phyloP scores from a whole-genome alignment of 2,329 filamentous ascomycete species.

The Helicocarpus griseus region DNA sequence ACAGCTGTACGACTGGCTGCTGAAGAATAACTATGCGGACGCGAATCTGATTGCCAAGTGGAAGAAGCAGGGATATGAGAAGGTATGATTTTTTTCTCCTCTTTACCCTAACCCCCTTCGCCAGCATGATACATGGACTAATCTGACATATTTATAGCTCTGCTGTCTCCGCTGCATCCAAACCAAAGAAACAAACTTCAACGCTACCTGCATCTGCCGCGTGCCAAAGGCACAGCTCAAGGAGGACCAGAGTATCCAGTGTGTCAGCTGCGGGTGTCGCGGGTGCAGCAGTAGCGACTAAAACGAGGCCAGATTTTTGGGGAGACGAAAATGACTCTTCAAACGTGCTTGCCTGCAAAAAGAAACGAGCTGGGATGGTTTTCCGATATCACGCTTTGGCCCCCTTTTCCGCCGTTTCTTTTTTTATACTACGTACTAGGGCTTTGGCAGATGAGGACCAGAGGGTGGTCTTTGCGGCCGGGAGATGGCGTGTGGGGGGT shows the following conservation, averaged over 20 bases:
- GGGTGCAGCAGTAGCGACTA: slow-evolving; percentile 82
- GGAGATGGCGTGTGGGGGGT: too few species aligned
- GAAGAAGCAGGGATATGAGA: slow-evolving; percentile 99
- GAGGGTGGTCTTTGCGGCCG: too few species aligned
- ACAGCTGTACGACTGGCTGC: slow-evolving; percentile 84
- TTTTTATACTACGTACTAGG: background rate
- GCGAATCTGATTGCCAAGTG: slow-evolving; percentile 95
- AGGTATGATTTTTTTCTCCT: slow-evolving; percentile 47
- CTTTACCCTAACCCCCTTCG: background rate
- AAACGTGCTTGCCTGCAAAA: background rate
- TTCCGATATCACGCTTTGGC: too few species aligned
- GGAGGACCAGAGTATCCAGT: slow-evolving; percentile 82
- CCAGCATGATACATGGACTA: too few species aligned
- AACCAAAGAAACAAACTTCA: slow-evolving; percentile 99
- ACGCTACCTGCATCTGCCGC: slow-evolving; percentile 91
- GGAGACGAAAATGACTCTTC: background rate
- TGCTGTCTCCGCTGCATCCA: slow-evolving; percentile 95
- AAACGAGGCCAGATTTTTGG: slow-evolving; percentile 2
- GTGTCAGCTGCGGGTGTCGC: slow-evolving; percentile 87
- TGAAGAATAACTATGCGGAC: slow-evolving; percentile 96
- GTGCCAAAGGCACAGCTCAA: slow-evolving; percentile 85
- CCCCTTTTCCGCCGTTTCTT: background rate
- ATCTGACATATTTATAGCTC: slow-evolving; percentile 45
- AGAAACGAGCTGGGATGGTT: too few species aligned
- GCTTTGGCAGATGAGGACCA: too few species aligned